Evolutionary conservation across 495 filamentous ascomycete genomes (phyloP), one percentile per base, ranked within the genome.

Genomic region (Annulohypoxylon stygium): DNA sequence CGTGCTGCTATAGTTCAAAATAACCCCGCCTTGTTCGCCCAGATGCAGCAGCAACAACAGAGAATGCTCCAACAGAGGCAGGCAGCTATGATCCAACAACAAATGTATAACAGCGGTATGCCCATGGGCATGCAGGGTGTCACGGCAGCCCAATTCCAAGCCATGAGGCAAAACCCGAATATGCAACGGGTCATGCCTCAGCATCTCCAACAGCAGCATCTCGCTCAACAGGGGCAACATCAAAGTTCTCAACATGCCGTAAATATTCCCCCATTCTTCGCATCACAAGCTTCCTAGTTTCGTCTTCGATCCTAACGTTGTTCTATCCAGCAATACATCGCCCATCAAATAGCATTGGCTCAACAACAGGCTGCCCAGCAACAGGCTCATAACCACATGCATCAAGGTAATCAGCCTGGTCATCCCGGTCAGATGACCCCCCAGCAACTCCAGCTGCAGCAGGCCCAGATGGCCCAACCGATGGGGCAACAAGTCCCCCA

Each of bases 101-200:
- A 71, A 7, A 78, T 78, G 57, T 79, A 83, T 70, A 9, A 66
- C 70, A 86, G 84, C n/a, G 84, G 81, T 33, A 80, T 91, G 73
- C 87, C 87, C 20, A 89, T 92, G 76, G 88, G 87, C 14, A 87
- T 89, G 26, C 67, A 70, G 58, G 57, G 63, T 23, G 80, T 91
- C 61, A 90, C 73, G 65, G 80, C 84, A 26, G 85, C 85, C 30
- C 88, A 91, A 64, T 82, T 88, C 70, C 82, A 84, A 50, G 85
- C 87, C 25, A 87, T 91, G 83, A 83, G 87, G 23, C 76, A 78
- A 55, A 77, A 72, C 58, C 73, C 62, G 18, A 78, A 73, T 53
- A 83, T 83, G 73, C 80, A 62, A 61, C 70, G 76, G 67, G 75
- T 82, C 54, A 67, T 86, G 51, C 80, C 84, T 37, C 78, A 81